Percentiles rank a stretch among this genome's conserved stretches.
Evolutionary conservation across 495 filamentous ascomycete species (phyloP).

Genomic region (Geopyxis carbonaria): DNA sequence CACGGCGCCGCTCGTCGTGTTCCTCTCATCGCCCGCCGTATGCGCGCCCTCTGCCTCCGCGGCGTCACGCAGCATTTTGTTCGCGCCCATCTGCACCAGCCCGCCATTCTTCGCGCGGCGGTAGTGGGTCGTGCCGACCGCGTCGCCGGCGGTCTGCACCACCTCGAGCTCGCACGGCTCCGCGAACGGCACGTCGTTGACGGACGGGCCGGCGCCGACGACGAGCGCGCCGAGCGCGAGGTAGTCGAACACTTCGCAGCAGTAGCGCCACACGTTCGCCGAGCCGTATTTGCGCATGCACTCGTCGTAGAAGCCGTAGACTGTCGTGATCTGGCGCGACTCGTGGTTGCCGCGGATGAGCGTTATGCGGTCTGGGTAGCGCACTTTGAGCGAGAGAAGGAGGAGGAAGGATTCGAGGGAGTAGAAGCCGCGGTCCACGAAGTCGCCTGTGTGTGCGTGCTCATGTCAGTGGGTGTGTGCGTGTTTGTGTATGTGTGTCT

Average conservation of each 20-base stretch:
- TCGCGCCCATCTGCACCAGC: conserved; percentile 41
- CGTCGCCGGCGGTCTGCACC: conserved; percentile 52
- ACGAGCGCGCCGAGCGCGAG: conserved; percentile 89
- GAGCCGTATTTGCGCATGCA: conserved; percentile 93
- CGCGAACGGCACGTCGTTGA: conserved; percentile 40
- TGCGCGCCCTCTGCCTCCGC: not conserved
- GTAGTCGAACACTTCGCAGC: conserved; percentile 98
- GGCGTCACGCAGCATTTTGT: conserved; percentile 41
- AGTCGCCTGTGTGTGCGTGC: conserved; percentile 63
- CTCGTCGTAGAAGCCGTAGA: conserved; percentile 98
- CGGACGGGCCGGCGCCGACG: conserved; percentile 62
- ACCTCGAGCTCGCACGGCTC: conserved; percentile 85
- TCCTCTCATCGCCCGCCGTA: conserved; percentile 44
- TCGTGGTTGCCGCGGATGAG: conserved; percentile 96
- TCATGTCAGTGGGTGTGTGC: no score
- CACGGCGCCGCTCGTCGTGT: conserved; percentile 67
- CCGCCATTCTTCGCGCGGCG: conserved; percentile 27
- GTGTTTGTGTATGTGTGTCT: conserved; percentile 9
- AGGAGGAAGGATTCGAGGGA: conserved; percentile 91
- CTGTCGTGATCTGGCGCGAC: conserved; percentile 89
- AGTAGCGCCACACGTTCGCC: conserved; percentile 96
- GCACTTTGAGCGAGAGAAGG: conserved; percentile 87
- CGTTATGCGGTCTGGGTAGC: conserved; percentile 94
- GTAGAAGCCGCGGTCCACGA: conserved; percentile 96
- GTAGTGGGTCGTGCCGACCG: conserved; percentile 26